Evolutionary conservation across 371 early-diverging fungal genomes (phyloP), one percentile per base, ranked within the genome.

Genomic region (Funneliformis caledonium): DNA sequence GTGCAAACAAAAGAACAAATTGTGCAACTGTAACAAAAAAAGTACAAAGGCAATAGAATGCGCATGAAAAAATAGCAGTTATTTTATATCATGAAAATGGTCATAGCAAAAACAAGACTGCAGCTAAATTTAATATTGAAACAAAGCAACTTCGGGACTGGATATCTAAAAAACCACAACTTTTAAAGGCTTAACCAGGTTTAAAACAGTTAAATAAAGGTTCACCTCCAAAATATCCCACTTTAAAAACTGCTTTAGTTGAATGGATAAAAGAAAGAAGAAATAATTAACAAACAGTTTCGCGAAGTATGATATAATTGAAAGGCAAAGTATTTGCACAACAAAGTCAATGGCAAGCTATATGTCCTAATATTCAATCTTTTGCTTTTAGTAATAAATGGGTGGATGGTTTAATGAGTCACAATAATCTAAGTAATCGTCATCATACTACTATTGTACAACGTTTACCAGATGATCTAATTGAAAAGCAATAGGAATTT

Each of bases 61-160:
- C 48, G 3, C 73, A n/a, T 50, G n/a, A 73, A 73, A 73, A 73
- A 73, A 43, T 73, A 22, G 26, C 33, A 22, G 48, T 22, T 73
- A 52, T 52, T 48, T 48, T 45, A 19, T 73, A 73, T 22, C 5
- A 73, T 73, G 52, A 73, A 22, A 45, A 73, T 48, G 22, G 26
- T 3, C 10, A 73, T 73, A 50, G 22, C 14, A 52, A 50, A 73
- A 48, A 45, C 2, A 73, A 73, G 33, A 73, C 73, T 45, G 52
- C 73, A n/a, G 12, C 16, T 45, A 73, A 73, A 73, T 73, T 73
- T 73, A 73, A 73, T 52, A 73, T 73, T 73, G 50, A 73, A 52
- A 73, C 31, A 9, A 73, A 73, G 47, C 47, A 73, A 50, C 19
- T 73, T 73, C 16, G 9, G 5, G 31, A 73, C 33, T 73, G 73